Base-by-base conservation (phyloP, 768 basidiomycete genomes). In the Arthromyces matolae region DNA sequence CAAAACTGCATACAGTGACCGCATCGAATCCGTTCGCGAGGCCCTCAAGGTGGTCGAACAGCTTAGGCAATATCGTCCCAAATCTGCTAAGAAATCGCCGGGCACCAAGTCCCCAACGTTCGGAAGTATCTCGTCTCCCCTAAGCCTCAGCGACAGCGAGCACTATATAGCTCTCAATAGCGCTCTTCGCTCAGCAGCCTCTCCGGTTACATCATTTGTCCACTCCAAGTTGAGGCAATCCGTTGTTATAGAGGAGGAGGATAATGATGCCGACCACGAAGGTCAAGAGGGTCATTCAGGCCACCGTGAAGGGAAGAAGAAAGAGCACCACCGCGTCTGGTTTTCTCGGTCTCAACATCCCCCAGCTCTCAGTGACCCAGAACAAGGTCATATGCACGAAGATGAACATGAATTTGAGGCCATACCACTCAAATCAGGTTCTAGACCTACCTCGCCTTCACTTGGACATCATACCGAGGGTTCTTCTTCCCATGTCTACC, bases 1-100 rank as follows among this genome's bases (percentile, higher is more conserved):
- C 61, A 78, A 73, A n/a, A 83, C 78, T 3, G 89, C 89, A 8
- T 91, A 81, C 61, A 75, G 73, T 55, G 88, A 90, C 27, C 85
- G 88, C 40, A 67, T 89, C 4, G 73, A 79, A 8, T 66, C 70
- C n/a, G 75, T 89, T 5, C 65, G 70, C 47, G 64, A 71, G 32
- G 70, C 81, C 1, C 71, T 89, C 3, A 61, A 60, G 3, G 79
- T 80, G 33, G 76, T 90, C 44, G 88, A 90, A 62, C 73, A 73
- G 52, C 75, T 90, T 14, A 80, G 85, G 24, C 65, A 76, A 40
- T 85, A 85, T 60, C 78, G 77, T 14, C 87, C 87, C 12, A 67
- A 76, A 60, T 50, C 58, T 14, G 61, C 58, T 24, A 61, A 60
- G 35, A 62, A 63, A 44, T 68, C 66, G 23, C 25, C 46, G 19